These are phyloP conservation scores for Penicillium salamii DNA, from an alignment of 495 filamentous ascomycete genomes.

Conservation along the genomic window DNA sequence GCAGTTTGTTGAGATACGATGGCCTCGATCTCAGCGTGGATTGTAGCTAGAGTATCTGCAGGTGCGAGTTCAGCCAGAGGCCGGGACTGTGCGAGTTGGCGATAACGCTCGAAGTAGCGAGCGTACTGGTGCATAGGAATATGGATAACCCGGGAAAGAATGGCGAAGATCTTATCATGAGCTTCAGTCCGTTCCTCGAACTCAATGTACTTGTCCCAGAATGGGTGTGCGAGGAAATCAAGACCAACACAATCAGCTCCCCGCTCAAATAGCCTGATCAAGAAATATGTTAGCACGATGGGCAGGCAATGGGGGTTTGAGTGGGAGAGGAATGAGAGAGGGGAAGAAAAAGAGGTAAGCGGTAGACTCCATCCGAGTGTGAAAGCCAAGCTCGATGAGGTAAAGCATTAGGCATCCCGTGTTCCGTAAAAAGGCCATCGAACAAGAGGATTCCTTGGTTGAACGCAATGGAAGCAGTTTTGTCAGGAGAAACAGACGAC, in stretches of 20 bases:
- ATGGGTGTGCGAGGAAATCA: constrained; percentile 90
- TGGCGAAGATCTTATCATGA: constrained; percentile 79
- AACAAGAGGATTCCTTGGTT: constrained; percentile 26
- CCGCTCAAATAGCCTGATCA: constrained; percentile 83
- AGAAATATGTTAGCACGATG: constrained; percentile 30
- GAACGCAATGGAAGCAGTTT: constrained; percentile 27
- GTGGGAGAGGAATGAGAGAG: constrained; percentile 21
- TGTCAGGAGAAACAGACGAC: constrained; percentile 41
- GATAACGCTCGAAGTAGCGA: constrained; percentile 90
- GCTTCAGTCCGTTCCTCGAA: constrained; percentile 90
- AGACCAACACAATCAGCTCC: constrained; percentile 81
- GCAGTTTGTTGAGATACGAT: constrained; percentile 43
- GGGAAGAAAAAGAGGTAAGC: constrained; percentile 54
- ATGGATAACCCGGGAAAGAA: constrained; percentile 80
- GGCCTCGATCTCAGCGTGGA: constrained; percentile 66
- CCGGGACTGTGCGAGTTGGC: constrained; percentile 68
- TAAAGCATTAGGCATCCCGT: constrained; percentile 28
- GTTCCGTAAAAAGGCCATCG: constrained; percentile 35
- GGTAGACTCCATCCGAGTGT: constrained; percentile 34
- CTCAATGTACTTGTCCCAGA: constrained; percentile 99
- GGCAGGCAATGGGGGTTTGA: constrained; percentile 12
- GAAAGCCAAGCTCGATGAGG: constrained; percentile 30
- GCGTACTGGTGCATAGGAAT: constrained; percentile 98
- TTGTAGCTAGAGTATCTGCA: constrained; percentile 63
- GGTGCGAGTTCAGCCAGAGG: constrained; percentile 73